Conservation (phyloP, 2,329 filamentous ascomycete genomes). For the Neofusicoccum ribis region DNA sequence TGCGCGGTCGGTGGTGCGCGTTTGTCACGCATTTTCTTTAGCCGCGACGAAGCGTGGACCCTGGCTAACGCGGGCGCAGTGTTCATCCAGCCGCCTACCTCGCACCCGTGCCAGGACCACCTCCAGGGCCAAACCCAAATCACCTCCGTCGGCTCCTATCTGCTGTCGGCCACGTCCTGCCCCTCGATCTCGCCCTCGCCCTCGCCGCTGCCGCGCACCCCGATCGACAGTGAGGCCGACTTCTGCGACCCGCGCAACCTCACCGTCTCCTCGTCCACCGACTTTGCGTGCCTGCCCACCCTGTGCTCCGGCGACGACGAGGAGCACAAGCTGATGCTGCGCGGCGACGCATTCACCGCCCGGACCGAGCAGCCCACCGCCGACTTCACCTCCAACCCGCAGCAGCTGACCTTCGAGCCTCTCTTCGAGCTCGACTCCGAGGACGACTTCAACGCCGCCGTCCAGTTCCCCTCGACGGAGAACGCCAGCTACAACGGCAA, state of each 20-base stretch:
- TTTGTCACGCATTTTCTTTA: slow-evolving; percentile 15
- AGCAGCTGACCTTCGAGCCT: slow-evolving; percentile 75
- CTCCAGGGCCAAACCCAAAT: slow-evolving; percentile 37
- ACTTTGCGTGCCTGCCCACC: slow-evolving; percentile 66
- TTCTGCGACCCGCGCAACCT: slow-evolving; percentile 92
- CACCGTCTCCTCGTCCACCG: slow-evolving; percentile 65
- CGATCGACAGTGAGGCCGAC: slow-evolving; percentile 71
- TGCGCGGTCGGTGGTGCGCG: neutral
- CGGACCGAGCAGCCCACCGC: slow-evolving; percentile 36
- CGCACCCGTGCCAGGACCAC: slow-evolving; percentile 24
- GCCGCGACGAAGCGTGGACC: slow-evolving; percentile 15
- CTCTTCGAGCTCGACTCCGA: slow-evolving; percentile 89
- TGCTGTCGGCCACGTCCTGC: slow-evolving; percentile 71
- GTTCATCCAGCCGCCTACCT: slow-evolving; percentile 62
- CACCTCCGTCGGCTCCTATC: slow-evolving; percentile 55
- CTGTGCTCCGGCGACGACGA: slow-evolving; percentile 66
- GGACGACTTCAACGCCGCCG: slow-evolving; percentile 78
- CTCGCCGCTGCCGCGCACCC: slow-evolving; percentile 71
- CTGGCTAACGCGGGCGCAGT: slow-evolving; percentile 47
- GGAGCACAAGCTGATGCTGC: slow-evolving; percentile 55
- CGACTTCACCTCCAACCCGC: slow-evolving; percentile 53
- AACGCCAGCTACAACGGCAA: slow-evolving; percentile 62
- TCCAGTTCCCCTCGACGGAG: slow-evolving; percentile 63
- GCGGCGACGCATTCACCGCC: slow-evolving; percentile 41
- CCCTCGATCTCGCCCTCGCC: slow-evolving; percentile 87